Base-by-base conservation (phyloP, 208 protist genomes). In the Trypanosoma theileri region DNA sequence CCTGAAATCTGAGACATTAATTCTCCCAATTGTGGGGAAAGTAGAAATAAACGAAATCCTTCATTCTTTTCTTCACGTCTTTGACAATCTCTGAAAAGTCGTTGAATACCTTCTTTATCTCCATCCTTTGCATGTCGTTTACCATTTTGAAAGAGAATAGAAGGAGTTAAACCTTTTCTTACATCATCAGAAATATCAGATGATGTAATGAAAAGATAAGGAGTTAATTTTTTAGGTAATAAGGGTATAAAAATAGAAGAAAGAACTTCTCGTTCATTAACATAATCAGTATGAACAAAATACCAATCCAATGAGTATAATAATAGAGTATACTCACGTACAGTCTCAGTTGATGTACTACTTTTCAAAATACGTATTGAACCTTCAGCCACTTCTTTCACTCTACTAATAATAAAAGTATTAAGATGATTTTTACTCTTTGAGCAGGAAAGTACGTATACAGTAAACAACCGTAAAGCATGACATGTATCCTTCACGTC, bases 231-330 rank as follows among this genome's bases (percentile, higher is more conserved):
- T 57, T 56, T 50, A 12, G 69, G 56, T 14, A 46, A 26, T 50
- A 76, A 28, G 35, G 55, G 31, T 52, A 19, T 31, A 70, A 76
- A 76, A 0, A 41, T 61, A 21, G 45, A 65, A 22, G 41, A 51
- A 21, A 76, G 1, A 51, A 42, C 16, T 35, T 70, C 8, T 42
- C 19, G 28, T 35, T 26, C 40, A 31, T 45, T n/a, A 31, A 24
- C 6, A 61, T 76, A 40, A 6, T 61, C 28, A 13, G 21, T 28
- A 45, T 59, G 35, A 41, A 13, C 4, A 26, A 52, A 59, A 55
- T 70, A 66, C 71, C 71, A 76, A 66, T 76, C 71, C 56, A 70
- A 35, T 59, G 64, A 62, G 24, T 59, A 76, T 52, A 76, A 13
- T 7, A 69, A 61, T 28, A 76, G 11, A 16, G 40, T 76, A 50